Evolutionary conservation across 2,329 filamentous ascomycete genomes (phyloP).

Genomic region (Aspergillus vadensis): DNA sequence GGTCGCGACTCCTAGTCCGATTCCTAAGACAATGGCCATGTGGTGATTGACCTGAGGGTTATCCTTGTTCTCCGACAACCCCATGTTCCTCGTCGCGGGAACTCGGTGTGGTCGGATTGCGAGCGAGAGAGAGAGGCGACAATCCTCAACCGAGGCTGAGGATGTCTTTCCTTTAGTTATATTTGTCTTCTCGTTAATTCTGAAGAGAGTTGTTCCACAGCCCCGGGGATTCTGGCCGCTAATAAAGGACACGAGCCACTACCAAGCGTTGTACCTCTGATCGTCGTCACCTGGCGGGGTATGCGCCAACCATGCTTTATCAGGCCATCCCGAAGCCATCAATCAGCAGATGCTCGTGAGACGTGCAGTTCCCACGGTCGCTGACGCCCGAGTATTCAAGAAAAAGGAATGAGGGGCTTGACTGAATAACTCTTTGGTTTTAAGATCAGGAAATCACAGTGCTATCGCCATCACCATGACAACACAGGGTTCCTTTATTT

Average conservation of each 20-base stretch:
- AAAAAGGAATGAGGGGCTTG: neutral
- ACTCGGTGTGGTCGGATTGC: neutral
- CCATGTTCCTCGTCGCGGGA: conserved; percentile 16
- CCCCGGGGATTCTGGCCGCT: neutral
- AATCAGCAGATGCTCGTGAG: conserved; percentile 7
- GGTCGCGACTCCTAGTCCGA: conserved; percentile 34
- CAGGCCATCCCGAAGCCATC: conserved; percentile 6
- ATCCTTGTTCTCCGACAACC: conserved; percentile 22
- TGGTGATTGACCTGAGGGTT: conserved; percentile 27
- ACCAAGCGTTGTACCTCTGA: conserved; percentile 6
- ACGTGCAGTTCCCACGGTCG: conserved; percentile 4
- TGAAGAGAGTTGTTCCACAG: neutral
- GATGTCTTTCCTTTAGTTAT: neutral
- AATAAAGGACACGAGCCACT: neutral
- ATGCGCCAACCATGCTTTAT: conserved; percentile 10
- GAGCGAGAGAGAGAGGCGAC: neutral
- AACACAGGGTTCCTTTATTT: neutral
- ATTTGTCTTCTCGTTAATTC: neutral
- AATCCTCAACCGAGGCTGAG: neutral
- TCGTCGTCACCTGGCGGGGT: conserved; percentile 11
- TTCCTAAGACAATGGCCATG: conserved; percentile 36
- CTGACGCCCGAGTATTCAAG: neutral
- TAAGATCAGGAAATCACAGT: neutral
- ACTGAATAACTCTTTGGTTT: neutral
- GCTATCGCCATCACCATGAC: neutral